Base-by-base conservation (phyloP, 306 rosid genomes). In the Lablab purpureus region DNA sequence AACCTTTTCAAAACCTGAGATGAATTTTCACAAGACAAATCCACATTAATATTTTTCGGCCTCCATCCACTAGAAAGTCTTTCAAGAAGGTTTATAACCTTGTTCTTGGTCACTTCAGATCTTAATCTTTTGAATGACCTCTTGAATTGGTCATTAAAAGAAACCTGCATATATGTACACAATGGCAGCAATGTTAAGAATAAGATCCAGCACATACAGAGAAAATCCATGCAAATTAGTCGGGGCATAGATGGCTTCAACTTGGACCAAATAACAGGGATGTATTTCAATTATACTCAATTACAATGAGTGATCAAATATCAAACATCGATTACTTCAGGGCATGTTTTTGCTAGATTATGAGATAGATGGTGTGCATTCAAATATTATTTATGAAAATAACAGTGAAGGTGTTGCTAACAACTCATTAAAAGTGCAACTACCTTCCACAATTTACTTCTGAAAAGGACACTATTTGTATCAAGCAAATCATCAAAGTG, bases 31-130 rank as follows among this genome's bases (percentile, higher is more conserved):
- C 83, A 76, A 37, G 2, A 22, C 28, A 81, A 52, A 17, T 83
- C 85, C 7, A 68, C 47, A 0, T 23, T 77, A 2, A 7, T 41
- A 58, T 59, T 59, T 67, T 80, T 88, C 0, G 94, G 96, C 46
- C 94, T 88, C 96, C 94, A 87, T 0, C 97, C 96, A 18, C n/a
- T 25, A 0, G 90, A 80, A 67, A 93, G 88, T 22, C 71, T 89
- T n/a, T 74, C 73, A 2, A 91, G 73, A 74, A 80, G 89, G 43
- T 21, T 74, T 19, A 89, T 3, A n/a, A 88, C 87, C 1, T 55
- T 84, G 23, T 81, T 81, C 77, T 84, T 89, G 11, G 9, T 34
- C 3, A 46, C 71, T 1, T 41, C 28, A 5, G 72, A 72, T 0
- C 34, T 63, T 37, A 88, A 1, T 54, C 65, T 87, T 68, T 76